phyloP scores from a whole-genome alignment of 139 green algal genomes.

The Pycnococcus provasolii region DNA sequence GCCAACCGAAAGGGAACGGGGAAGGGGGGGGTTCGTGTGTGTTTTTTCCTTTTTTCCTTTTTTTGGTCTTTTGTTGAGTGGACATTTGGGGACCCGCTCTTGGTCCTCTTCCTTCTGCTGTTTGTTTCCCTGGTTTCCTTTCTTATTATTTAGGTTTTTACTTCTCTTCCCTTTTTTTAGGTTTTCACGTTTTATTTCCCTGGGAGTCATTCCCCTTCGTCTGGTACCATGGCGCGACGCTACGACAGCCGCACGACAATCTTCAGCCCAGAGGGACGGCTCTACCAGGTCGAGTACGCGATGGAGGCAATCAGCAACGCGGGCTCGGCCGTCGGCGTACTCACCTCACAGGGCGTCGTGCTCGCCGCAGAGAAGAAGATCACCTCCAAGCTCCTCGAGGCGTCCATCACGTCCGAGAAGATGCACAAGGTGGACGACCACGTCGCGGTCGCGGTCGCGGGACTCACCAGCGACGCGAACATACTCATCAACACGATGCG shows the following conservation, averaged over 20 bases:
- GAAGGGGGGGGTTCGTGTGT: no score
- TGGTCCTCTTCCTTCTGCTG: no score
- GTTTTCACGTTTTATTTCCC: constrained; percentile 1
- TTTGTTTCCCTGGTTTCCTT: no score
- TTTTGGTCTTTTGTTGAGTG: no score
- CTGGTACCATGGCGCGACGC: constrained; percentile 52
- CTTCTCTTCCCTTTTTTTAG: not conserved
- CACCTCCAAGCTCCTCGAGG: constrained; percentile 60
- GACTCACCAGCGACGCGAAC: constrained; percentile 95
- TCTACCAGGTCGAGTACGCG: constrained; percentile 74
- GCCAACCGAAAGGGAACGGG: no score
- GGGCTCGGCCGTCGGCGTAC: constrained; percentile 78
- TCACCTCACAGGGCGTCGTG: constrained; percentile 83
- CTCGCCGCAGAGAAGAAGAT: constrained; percentile 96
- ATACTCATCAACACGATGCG: constrained; percentile 93
- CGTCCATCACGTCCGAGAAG: constrained; percentile 65
- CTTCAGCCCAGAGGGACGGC: constrained; percentile 87
- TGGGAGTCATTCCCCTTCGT: not conserved
- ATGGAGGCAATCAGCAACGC: constrained; percentile 99
- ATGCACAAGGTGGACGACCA: constrained; percentile 98
- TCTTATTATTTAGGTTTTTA: no score
- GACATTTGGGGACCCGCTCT: no score
- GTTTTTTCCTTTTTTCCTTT: no score
- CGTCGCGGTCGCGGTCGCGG: constrained; percentile 84
- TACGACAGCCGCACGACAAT: constrained; percentile 97